Conservation (phyloP, 768 basidiomycete genomes). For the Boletus rubroflammeus region DNA sequence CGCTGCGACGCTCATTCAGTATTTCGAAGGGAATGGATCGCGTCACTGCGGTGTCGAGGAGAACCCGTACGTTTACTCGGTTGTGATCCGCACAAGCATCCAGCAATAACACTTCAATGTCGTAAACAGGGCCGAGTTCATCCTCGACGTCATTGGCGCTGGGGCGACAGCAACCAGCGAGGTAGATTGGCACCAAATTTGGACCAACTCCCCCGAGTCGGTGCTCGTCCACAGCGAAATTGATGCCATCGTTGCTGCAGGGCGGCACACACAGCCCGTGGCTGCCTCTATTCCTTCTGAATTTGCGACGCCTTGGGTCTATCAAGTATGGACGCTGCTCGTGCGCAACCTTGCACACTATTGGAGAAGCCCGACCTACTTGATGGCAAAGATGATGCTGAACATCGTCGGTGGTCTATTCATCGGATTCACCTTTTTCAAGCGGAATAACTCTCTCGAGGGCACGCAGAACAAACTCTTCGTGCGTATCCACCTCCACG, state of each 20-base stretch:
- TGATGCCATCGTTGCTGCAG: constrained; percentile 46
- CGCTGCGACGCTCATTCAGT: constrained; percentile 60
- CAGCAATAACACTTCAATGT: constrained; percentile 36
- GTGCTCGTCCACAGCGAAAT: constrained; percentile 37
- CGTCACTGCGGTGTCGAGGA: constrained; percentile 57
- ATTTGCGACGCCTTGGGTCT: constrained; percentile 52
- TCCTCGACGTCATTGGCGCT: constrained; percentile 73
- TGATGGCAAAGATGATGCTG: constrained; percentile 55
- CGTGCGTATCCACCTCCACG: constrained; percentile 35
- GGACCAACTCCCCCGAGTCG: constrained; percentile 50
- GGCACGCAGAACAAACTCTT: constrained; percentile 67
- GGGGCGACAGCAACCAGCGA: constrained; percentile 57
- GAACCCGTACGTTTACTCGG: constrained; percentile 53
- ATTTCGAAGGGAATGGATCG: constrained; percentile 72
- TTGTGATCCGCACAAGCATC: constrained; percentile 39
- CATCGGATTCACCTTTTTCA: constrained; percentile 62
- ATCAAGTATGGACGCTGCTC: constrained; percentile 45
- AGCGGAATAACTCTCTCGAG: constrained; percentile 48
- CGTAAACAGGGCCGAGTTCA: constrained; percentile 49
- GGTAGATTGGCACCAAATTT: constrained; percentile 61
- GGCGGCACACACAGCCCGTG: constrained; percentile 39
- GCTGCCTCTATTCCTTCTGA: constrained; percentile 37
- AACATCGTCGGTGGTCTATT: constrained; percentile 54
- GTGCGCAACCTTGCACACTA: constrained; percentile 43
- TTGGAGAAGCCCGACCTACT: constrained; percentile 58